phyloP scores from a whole-genome alignment of 768 basidiomycete genomes.

The Lentinula raphanica region DNA sequence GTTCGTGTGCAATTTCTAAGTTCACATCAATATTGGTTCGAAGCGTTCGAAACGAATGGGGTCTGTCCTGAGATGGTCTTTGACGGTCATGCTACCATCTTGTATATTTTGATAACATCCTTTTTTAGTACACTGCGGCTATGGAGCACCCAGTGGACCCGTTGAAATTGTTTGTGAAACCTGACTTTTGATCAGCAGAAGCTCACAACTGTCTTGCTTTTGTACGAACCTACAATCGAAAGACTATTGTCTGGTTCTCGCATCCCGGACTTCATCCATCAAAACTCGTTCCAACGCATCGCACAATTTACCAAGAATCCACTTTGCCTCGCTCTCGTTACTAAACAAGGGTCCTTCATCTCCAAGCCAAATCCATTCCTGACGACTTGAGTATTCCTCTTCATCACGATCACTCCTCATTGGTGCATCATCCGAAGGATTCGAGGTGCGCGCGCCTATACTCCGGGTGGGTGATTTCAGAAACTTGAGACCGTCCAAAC shows the following conservation, averaged over 20 bases:
- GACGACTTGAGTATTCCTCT: neutral
- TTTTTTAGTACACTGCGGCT: too few relatives aligned
- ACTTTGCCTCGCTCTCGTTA: constrained; percentile 28
- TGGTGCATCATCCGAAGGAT: neutral
- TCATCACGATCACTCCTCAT: neutral
- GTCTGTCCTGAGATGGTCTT: too few relatives aligned
- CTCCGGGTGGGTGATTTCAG: constrained; percentile 6
- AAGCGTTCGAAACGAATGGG: too few relatives aligned
- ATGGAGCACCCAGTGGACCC: too few relatives aligned
- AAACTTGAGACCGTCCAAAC: neutral
- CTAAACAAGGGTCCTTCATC: constrained; percentile 37
- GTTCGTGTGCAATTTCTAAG: too few relatives aligned
- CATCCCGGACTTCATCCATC: constrained; percentile 15
- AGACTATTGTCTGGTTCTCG: constrained; percentile 12
- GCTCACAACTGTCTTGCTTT: too few relatives aligned
- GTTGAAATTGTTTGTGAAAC: too few relatives aligned
- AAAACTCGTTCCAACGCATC: constrained; percentile 28
- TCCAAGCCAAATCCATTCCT: constrained; percentile 32
- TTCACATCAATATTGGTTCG: too few relatives aligned
- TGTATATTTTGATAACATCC: too few relatives aligned
- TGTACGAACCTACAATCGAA: too few relatives aligned
- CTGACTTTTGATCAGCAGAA: too few relatives aligned
- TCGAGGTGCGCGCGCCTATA: neutral
- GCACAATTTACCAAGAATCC: constrained; percentile 32
- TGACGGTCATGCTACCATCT: too few relatives aligned